Evolutionary conservation across 768 basidiomycete species (phyloP), one percentile per base, ranked within the genome.

Genomic region (Russula virescens): DNA sequence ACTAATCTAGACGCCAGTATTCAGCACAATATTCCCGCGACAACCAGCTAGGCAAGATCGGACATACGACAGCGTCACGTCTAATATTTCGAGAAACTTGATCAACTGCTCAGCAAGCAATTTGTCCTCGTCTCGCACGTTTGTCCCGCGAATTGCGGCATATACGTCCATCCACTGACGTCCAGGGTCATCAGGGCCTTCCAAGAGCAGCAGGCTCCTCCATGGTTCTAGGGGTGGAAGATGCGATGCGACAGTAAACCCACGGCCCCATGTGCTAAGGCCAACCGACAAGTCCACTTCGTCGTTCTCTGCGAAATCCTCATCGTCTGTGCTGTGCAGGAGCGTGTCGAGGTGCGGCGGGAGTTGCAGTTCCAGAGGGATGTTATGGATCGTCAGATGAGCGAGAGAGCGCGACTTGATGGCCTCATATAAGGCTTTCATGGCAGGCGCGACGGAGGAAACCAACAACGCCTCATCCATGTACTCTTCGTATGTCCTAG

Each of bases 141-240:
- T 82, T 1, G 83, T 81, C 2, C 81, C 82, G 65, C 81, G 75
- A 54, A 87, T 73, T 61, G 84, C 85, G 69, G 80, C 76, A 65
- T 83, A 82, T 1, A 85, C 85, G 55, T 83, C 73, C 16, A 77
- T 81, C 48, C 62, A 40, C 76, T 81, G 70, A 28, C 79, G 81
- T 13, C 57, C 58, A 18, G 79, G 78, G 18, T 80, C 75, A 19
- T 74, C 73, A n/a, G 77, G 38, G 68, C 82, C 76, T 56, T 92
- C 88, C 18, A 96, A 70, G 18, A 94, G 80, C 7, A 98, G 75
- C 18, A 98, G 72, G 23, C 91, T 89, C 71, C 97, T 97, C 96
- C 96, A 98, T 6, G 96, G 95, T 18, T 84, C 79, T 25, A 98
- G 79, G 19, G 81, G 75, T 10, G 89, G 85, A 2, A 93, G 76